Conservation (phyloP, 495 filamentous ascomycete species). For the Penicillium lagena region DNA sequence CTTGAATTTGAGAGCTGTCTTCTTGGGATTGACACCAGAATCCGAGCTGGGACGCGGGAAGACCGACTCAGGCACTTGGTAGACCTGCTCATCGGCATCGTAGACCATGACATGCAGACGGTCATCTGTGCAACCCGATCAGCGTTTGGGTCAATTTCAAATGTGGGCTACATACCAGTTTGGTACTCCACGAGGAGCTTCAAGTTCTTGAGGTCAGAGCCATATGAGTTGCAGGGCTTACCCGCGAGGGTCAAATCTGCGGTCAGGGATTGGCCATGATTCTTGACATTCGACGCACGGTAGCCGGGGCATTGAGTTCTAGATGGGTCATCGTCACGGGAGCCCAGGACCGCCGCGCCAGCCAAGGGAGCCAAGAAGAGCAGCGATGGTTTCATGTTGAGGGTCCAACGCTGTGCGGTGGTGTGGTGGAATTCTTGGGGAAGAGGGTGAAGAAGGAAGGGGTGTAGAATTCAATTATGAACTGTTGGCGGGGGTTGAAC, state of each 20-base stretch:
- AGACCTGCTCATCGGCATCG: conserved; percentile 65
- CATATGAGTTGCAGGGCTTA: conserved; percentile 63
- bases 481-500: too few relatives aligned
- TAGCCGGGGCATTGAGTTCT: conserved; percentile 61
- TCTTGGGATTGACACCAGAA: conserved; percentile 11
- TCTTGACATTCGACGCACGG: conserved; percentile 55
- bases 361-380: conserved; percentile 26
- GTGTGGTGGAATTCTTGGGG: conserved; percentile 1
- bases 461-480: background rate
- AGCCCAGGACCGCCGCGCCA: conserved; percentile 23
- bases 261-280: conserved; percentile 27
- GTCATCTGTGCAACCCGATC: conserved; percentile 39
- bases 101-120: conserved; percentile 81
- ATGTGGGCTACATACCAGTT: conserved; percentile 45
- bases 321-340: conserved; percentile 5
- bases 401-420: background rate
- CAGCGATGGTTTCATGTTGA: conserved; percentile 22
- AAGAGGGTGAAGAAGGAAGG: background rate
- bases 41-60: conserved; percentile 51
- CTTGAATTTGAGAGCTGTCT: conserved; percentile 52
- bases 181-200: conserved; percentile 70
- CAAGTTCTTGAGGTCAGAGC: conserved; percentile 58
- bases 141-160: background rate
- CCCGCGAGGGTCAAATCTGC: conserved; percentile 66
- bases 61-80: conserved; percentile 70